Evolutionary conservation across 305 asterid species (phyloP).

Genomic region (Petunia hybrid): DNA sequence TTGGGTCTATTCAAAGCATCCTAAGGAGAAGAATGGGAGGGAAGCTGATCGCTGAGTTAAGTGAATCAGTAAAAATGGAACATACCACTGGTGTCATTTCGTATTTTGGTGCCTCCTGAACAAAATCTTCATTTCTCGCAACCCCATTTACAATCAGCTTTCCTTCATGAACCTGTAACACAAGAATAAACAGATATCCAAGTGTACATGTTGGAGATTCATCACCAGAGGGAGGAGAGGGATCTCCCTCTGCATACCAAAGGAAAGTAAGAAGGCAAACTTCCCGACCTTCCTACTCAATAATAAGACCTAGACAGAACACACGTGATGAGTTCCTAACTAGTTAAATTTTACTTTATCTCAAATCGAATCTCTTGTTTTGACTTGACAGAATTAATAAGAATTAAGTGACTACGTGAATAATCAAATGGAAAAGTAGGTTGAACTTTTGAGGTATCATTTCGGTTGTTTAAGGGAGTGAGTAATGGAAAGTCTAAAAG

Average conservation of each 20-base stretch:
- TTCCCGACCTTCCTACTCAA: not conserved
- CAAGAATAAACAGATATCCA: slow-evolving; percentile 8
- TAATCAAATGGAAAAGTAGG: not conserved
- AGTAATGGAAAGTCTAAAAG: not conserved
- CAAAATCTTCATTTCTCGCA: slow-evolving; percentile 71
- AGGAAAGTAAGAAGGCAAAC: not conserved
- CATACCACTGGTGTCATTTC: slow-evolving; percentile 87
- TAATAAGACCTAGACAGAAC: not conserved
- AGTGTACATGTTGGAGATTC: not conserved
- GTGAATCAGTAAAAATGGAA: slow-evolving; percentile 33
- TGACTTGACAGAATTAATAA: not conserved
- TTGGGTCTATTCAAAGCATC: not conserved
- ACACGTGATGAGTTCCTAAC: not conserved
- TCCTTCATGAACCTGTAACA: slow-evolving; percentile 89
- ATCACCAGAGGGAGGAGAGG: not conserved
- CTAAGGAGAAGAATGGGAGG: not conserved
- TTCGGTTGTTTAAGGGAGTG: not conserved
- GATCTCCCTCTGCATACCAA: not conserved
- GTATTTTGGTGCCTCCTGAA: slow-evolving; percentile 84
- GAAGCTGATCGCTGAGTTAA: not conserved
- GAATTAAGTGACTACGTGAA: not conserved
- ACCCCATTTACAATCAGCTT: slow-evolving; percentile 91
- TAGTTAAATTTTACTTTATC: not conserved
- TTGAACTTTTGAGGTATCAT: not conserved
- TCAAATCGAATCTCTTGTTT: not conserved